Evolutionary conservation across 2,329 filamentous ascomycete genomes (phyloP).

Genomic region (Epichloe sp.): DNA sequence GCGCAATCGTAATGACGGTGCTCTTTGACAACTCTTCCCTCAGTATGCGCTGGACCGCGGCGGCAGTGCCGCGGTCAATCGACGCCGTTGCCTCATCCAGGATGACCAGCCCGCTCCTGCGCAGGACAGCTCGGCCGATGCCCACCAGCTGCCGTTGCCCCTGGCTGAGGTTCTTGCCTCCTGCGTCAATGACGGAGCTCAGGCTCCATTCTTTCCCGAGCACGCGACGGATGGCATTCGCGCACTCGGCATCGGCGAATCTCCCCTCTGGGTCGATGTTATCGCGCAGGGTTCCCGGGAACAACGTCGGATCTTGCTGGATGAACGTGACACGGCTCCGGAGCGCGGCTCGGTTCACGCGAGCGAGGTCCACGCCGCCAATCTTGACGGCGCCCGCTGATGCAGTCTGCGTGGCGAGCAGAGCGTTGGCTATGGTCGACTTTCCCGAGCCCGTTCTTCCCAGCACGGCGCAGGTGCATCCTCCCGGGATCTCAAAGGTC

Average conservation of each 20-base stretch:
- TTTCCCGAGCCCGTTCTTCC: slow-evolving; percentile 82
- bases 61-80: slow-evolving; percentile 46
- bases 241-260: slow-evolving; percentile 37
- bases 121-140: slow-evolving; percentile 45
- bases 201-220: slow-evolving; percentile 38
- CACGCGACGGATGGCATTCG: slow-evolving; percentile 42
- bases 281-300: slow-evolving; percentile 44
- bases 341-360: slow-evolving; percentile 40
- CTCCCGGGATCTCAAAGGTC: slow-evolving; percentile 57
- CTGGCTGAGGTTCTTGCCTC: slow-evolving; percentile 49
- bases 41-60: slow-evolving; percentile 43
- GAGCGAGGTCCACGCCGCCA: slow-evolving; percentile 38
- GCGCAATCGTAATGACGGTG: slow-evolving; percentile 55
- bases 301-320: slow-evolving; percentile 50
- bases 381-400: slow-evolving; percentile 37
- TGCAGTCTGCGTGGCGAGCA: slow-evolving; percentile 43
- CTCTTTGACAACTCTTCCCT: slow-evolving; percentile 39
- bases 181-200: slow-evolving; percentile 40
- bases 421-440: slow-evolving; percentile 54
- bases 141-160: slow-evolving; percentile 50
- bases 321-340: slow-evolving; percentile 48
- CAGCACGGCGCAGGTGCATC: slow-evolving; percentile 52
- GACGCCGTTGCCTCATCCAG: slow-evolving; percentile 54
- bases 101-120: slow-evolving; percentile 46
- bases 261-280: slow-evolving; percentile 58